phyloP scores from a whole-genome alignment of 495 filamentous ascomycete species.

The Evernia prunastri region DNA sequence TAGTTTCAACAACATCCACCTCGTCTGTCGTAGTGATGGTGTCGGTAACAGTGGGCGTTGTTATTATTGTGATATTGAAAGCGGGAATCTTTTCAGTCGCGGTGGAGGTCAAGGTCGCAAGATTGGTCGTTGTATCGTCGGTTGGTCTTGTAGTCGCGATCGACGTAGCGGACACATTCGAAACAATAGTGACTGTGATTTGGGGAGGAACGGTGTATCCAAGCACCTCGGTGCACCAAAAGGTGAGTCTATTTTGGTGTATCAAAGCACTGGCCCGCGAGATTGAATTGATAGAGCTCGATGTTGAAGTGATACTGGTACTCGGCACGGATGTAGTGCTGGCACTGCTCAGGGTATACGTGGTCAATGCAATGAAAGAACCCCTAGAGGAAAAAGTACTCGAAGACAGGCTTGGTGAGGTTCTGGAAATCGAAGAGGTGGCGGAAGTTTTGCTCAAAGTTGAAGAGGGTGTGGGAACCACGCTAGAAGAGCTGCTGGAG shows the following conservation, averaged over 20 bases:
- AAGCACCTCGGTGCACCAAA: slow-evolving; percentile 15
- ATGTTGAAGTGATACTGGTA: background rate
- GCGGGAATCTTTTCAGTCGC: background rate
- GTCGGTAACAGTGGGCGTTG: slow-evolving; percentile 7
- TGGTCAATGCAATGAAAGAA: background rate
- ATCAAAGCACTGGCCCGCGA: slow-evolving; percentile 13
- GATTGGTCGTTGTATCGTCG: background rate
- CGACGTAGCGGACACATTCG: background rate
- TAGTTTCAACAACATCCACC: background rate
- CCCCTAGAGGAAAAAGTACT: background rate
- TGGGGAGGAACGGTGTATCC: slow-evolving; percentile 5
- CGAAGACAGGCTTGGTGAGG: background rate
- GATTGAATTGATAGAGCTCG: background rate
- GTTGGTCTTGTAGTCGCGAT: background rate
- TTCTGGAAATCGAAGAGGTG: background rate
- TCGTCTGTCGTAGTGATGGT: slow-evolving; percentile 1
- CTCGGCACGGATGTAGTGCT: background rate
- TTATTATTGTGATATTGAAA: background rate
- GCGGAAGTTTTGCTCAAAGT: background rate
- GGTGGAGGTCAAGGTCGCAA: background rate
- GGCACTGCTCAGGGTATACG: background rate
- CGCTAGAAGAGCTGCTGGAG: background rate
- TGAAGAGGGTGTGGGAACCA: background rate
- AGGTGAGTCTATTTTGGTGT: background rate
- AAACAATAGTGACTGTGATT: background rate